phyloP scores from a whole-genome alignment of 176 grass and related monocot species.

The Coix lacrymajobi region DNA sequence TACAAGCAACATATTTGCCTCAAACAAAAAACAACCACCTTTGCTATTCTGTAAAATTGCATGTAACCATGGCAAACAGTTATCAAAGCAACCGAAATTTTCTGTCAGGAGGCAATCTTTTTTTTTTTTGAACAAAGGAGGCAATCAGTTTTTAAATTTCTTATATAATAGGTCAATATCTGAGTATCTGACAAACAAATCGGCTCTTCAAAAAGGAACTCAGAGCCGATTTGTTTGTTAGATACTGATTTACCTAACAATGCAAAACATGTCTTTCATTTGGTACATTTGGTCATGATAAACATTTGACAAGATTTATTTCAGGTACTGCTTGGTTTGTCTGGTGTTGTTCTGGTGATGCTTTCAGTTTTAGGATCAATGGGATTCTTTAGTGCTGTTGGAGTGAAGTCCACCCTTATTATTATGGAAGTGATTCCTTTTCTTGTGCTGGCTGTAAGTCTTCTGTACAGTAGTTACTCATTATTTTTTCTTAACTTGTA shows the following conservation, averaged over 20 bases:
- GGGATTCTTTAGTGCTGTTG: conserved; percentile 87
- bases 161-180: background rate
- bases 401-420: conserved; percentile 94
- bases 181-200: background rate
- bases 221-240: background rate
- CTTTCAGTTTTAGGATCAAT: conserved; percentile 95
- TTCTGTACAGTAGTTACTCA: conserved; percentile 16
- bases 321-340: conserved; percentile 89
- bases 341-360: conserved; percentile 85
- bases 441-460: conserved; percentile 95
- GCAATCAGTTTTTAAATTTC: conserved; percentile 6
- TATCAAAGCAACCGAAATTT: background rate
- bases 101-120: background rate
- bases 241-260: conserved; percentile 4
- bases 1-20: background rate
- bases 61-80: background rate
- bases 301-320: conserved; percentile 34
- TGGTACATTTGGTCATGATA: conserved; percentile 12
- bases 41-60: background rate
- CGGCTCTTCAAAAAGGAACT: background rate
- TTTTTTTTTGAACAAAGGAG: background rate
- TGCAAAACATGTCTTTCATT: conserved; percentile 8
- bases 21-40: background rate
- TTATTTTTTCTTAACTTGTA: conserved; percentile 7
- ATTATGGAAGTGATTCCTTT: conserved; percentile 99